Base-by-base conservation (phyloP, 805 yeast genomes). In the Pichia nanzhaoensis region DNA sequence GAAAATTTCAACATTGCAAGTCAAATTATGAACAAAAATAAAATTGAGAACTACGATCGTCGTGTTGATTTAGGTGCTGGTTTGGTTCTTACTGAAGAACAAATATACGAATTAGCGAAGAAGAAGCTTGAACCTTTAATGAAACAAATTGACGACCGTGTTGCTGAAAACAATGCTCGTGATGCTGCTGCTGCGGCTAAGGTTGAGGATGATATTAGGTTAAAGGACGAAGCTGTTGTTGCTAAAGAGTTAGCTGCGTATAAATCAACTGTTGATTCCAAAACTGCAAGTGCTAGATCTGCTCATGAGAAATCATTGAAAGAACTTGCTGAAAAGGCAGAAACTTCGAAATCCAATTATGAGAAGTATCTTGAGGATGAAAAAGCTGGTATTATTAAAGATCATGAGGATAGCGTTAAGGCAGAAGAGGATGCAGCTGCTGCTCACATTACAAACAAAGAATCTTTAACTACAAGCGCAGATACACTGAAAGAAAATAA, bases 61-160 rank as follows among this genome's bases (percentile, higher is more conserved):
- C 58, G 69, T 20, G 60, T 76, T 51, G 72, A 74, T 52, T 63
- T 77, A 50, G 82, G 82, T 45, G 70, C 74, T 37, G 81, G 81
- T 17, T 66, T 76, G 57, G 65, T 57, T 39, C 65, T 77, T 66
- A 71, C 81, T 38, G 78, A 77, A 52, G 71, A 70, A 44, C 78
- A 76, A 58, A 69, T 77, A 49, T 65, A 74, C 52, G 81, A 68
- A 41, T 71, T 77, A 55, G 82, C 82, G 19, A 72, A 74, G 34
- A 66, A 65, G 51, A 68, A 81, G 51, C 78, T 77, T 33, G 74
- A 75, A 30, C 82, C 82, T 5, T 71, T 76, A 33, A 63, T 77
- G 55, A 67, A 70, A 37, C 66, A 61, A 51, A 75, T 77, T 56
- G 73, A 75, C 55, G 73, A 69, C 24, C 71, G 73, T 48, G 82